A percentile compares a stretch with the other conserved stretches of the same genome.
Conservation (phyloP, 805 yeast genomes). For the Myxozyma lipomycoides region DNA sequence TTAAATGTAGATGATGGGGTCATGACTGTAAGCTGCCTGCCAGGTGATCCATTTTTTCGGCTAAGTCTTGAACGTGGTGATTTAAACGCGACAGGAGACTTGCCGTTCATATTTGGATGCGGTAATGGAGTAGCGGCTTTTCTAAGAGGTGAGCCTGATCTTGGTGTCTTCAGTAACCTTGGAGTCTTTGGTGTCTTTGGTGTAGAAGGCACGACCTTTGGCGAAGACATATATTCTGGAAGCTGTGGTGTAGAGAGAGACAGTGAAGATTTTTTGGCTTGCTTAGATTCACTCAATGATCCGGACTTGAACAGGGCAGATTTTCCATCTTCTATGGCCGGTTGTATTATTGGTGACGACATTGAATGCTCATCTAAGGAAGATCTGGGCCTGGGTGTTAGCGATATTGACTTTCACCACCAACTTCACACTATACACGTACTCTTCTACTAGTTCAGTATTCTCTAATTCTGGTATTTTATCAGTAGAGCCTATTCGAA, state of each 20-base stretch:
- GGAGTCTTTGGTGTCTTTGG: not conserved
- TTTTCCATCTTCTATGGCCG: no score
- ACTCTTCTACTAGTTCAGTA: no score
- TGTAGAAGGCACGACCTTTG: not conserved
- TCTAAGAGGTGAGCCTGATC: not conserved
- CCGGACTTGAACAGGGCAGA: no score
- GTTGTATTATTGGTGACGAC: no score
- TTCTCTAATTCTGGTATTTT: not conserved
- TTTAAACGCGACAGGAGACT: not conserved
- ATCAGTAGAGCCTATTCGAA: not conserved
- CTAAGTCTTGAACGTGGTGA: conserved; percentile 11
- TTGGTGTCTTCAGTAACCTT: not conserved
- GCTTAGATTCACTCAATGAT: no score
- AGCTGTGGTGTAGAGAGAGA: no score
- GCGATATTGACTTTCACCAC: no score
- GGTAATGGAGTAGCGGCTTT: not conserved
- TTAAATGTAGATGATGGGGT: conserved; percentile 16
- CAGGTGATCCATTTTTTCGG: conserved; percentile 1
- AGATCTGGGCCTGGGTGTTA: no score
- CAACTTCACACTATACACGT: no score
- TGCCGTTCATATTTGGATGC: not conserved
- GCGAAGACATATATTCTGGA: no score
- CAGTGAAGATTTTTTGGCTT: no score
- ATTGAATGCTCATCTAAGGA: no score
- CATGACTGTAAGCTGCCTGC: not conserved